Evolutionary conservation across 306 rosid genomes (phyloP).

Genomic region (Arachis stenosperma): DNA sequence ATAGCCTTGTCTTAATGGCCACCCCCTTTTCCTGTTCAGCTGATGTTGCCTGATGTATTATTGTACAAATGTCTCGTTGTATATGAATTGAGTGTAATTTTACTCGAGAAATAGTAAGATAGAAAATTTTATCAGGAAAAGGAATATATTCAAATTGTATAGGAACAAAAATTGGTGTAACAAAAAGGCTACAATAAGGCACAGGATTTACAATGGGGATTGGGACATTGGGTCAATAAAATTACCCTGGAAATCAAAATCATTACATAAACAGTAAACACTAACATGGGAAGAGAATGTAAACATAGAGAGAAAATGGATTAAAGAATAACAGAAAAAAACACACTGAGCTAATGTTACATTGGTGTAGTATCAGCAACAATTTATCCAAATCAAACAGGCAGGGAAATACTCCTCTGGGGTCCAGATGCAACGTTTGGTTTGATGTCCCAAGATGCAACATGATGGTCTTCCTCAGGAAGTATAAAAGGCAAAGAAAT

Average conservation of each 20-base stretch:
- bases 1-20: too few relatives aligned
- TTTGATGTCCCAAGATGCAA: slow-evolving; percentile 80
- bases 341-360: slow-evolving; percentile 18
- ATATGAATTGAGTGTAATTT: too few relatives aligned
- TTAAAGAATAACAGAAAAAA: slow-evolving; percentile 34
- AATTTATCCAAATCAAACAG: slow-evolving; percentile 45
- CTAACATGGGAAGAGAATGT: neutral
- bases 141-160: neutral
- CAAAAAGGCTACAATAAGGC: slow-evolving; percentile 10
- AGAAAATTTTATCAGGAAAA: neutral
- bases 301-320: neutral
- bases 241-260: slow-evolving; percentile 16
- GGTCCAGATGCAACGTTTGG: slow-evolving; percentile 64
- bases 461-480: slow-evolving; percentile 70
- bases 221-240: slow-evolving; percentile 16
- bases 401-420: slow-evolving; percentile 70
- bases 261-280: neutral
- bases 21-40: too few relatives aligned
- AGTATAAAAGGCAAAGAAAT: slow-evolving; percentile 79
- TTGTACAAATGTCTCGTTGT: too few relatives aligned
- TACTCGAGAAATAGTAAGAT: too few relatives aligned
- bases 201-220: slow-evolving; percentile 32
- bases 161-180: neutral
- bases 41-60: too few relatives aligned
- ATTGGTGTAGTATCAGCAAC: slow-evolving; percentile 1